Percentiles rank a stretch among this genome's conserved stretches.
These are phyloP conservation scores for Trichoderma sp. DNA, from an alignment of 2,329 filamentous ascomycete species.

Conservation along the genomic window DNA sequence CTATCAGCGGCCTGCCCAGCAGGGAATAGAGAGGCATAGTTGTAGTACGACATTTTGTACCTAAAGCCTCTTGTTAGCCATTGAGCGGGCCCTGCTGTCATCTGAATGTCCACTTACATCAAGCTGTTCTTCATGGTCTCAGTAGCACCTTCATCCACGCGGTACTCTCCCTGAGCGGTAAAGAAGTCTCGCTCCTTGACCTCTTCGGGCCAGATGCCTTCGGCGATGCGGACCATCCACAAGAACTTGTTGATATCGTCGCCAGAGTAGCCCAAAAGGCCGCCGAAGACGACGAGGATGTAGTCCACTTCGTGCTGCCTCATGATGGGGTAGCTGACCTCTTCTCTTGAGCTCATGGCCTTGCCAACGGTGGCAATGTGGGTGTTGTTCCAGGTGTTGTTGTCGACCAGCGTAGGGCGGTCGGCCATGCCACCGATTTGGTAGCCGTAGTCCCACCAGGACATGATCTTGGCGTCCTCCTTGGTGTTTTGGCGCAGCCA, in stretches of 20 bases:
- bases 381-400: constrained; percentile 99
- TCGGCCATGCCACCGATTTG: constrained; percentile 99
- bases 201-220: constrained; percentile 99
- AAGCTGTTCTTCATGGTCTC: constrained; percentile 99
- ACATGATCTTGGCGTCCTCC: constrained; percentile 97
- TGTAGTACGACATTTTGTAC: constrained; percentile 99
- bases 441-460: constrained; percentile 99
- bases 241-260: constrained; percentile 99
- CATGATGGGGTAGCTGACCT: constrained; percentile 98
- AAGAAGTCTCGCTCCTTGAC: constrained; percentile 97
- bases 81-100: not conserved
- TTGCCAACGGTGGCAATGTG: constrained; percentile 99
- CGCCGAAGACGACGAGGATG: constrained; percentile 95
- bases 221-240: constrained; percentile 99
- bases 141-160: constrained; percentile 88
- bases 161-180: constrained; percentile 89
- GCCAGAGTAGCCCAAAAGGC: constrained; percentile 92
- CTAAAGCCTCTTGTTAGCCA: constrained; percentile 51
- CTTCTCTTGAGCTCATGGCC: constrained; percentile 95
- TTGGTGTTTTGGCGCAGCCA: constrained; percentile 98
- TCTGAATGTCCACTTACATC: constrained; percentile 68
- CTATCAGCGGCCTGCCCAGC: constrained; percentile 87
- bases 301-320: constrained; percentile 98
- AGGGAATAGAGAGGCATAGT: constrained; percentile 90
- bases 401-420: constrained; percentile 93